Conservation (phyloP, 805 yeast genomes). For the Wickerhamomyces bisporus region DNA sequence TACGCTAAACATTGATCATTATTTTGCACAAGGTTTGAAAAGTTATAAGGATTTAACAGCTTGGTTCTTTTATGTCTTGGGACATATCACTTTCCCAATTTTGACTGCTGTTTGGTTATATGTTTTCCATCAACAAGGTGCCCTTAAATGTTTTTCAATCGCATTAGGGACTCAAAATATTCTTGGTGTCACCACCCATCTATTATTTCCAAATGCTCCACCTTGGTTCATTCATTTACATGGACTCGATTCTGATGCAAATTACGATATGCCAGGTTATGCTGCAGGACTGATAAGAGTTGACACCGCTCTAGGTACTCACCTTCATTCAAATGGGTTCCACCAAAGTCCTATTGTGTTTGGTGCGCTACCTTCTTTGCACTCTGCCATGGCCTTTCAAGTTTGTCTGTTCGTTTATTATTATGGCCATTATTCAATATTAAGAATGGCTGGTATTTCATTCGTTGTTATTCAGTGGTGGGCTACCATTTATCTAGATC, state of each 20-base stretch:
- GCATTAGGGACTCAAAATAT: conserved; percentile 58
- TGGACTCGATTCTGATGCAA: conserved; percentile 50
- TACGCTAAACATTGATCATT: conserved; percentile 40
- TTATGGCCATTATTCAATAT: conserved; percentile 28
- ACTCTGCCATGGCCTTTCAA: conserved; percentile 60
- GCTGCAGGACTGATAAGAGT: conserved; percentile 68
- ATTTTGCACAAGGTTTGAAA: conserved; percentile 36
- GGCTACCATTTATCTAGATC: conserved; percentile 70
- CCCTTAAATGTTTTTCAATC: conserved; percentile 45
- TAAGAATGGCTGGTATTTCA: conserved; percentile 29
- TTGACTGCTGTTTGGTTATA: conserved; percentile 58
- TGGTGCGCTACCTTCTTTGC: conserved; percentile 60
- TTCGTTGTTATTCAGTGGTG: conserved; percentile 64
- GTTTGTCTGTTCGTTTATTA: conserved; percentile 35
- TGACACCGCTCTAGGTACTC: conserved; percentile 59
- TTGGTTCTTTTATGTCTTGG: conserved; percentile 57
- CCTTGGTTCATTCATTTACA: conserved; percentile 67
- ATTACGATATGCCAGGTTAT: conserved; percentile 60
- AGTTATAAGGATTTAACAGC: conserved; percentile 48
- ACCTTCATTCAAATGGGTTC: conserved; percentile 55
- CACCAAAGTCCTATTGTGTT: conserved; percentile 66
- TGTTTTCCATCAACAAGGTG: conserved; percentile 64
- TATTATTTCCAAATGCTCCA: conserved; percentile 64
- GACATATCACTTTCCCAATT: conserved; percentile 58
- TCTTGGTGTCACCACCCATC: conserved; percentile 54